Conservation (phyloP, 139 green algal genomes). For the Marvania coccoides region DNA sequence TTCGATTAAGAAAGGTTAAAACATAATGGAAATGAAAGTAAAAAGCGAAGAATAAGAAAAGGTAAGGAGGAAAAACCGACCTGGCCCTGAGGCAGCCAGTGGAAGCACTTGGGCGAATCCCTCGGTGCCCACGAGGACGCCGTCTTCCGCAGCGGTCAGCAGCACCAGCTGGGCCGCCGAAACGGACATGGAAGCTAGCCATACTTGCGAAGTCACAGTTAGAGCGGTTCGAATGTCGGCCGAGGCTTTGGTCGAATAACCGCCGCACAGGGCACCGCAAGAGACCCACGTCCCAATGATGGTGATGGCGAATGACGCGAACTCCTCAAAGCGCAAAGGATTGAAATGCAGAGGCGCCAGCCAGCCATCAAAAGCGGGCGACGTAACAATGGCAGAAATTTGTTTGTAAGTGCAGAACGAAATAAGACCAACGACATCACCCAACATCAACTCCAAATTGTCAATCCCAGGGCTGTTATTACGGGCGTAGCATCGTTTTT, state of each 20-base stretch:
- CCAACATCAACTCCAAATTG: neutral
- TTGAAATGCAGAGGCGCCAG: slow-evolving; percentile 55
- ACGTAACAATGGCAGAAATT: neutral
- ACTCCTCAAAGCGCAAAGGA: slow-evolving; percentile 53
- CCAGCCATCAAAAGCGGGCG: slow-evolving; percentile 22
- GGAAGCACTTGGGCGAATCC: slow-evolving; percentile 46
- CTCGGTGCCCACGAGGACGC: slow-evolving; percentile 29
- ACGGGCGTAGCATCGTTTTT: too few relatives aligned
- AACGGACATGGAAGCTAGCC: slow-evolving; percentile 58
- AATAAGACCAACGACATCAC: neutral
- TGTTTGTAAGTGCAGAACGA: neutral
- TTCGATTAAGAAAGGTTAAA: neutral
- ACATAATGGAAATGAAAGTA: neutral
- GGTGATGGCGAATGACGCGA: slow-evolving; percentile 43
- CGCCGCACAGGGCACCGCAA: slow-evolving; percentile 18
- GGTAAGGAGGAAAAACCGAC: too few relatives aligned
- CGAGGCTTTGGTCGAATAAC: slow-evolving; percentile 31
- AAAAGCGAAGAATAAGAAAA: neutral
- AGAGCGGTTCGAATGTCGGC: slow-evolving; percentile 36
- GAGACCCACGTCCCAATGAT: slow-evolving; percentile 44
- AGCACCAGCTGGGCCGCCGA: slow-evolving; percentile 66
- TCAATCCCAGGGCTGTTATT: neutral
- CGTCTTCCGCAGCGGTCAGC: slow-evolving; percentile 53
- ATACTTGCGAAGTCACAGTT: slow-evolving; percentile 29
- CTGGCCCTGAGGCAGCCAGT: slow-evolving; percentile 47